Evolutionary conservation across 106 monocot genomes (phyloP).

Genomic region (Dendrobium catenatum): DNA sequence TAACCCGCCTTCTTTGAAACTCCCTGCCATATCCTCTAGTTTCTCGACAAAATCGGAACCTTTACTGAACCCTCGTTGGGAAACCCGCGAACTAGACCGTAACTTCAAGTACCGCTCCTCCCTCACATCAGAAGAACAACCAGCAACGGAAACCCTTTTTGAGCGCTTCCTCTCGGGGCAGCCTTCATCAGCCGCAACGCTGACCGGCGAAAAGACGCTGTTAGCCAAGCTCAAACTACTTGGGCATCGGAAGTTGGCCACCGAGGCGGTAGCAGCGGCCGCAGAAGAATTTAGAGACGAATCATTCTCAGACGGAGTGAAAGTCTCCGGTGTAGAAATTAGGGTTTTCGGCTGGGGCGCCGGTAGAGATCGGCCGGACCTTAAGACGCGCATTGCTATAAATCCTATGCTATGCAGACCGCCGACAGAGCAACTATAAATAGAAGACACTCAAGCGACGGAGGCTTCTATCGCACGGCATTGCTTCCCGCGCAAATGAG

Average conservation of each 20-base stretch:
- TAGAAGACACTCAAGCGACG: not conserved
- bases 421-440: not conserved
- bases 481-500: conserved; percentile 4
- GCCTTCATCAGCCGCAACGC: not conserved
- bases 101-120: not conserved
- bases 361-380: conserved; percentile 4
- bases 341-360: conserved; percentile 12
- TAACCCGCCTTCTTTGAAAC: not conserved
- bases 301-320: conserved; percentile 2
- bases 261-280: not conserved
- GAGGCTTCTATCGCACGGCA: not conserved
- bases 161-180: conserved; percentile 13
- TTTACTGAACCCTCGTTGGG: conserved; percentile 11
- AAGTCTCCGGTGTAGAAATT: conserved; percentile 9
- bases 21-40: conserved; percentile 3
- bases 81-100: conserved; percentile 5
- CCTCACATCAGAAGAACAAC: not conserved
- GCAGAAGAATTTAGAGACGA: not conserved
- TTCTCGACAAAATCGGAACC: not conserved
- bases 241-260: conserved; percentile 9
- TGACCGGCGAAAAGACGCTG: not conserved
- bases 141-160: not conserved
- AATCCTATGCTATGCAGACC: not conserved
- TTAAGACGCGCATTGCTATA: conserved; percentile 4
- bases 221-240: conserved; percentile 44